phyloP scores from a whole-genome alignment of 805 yeast species.

The Brettanomyces custersianus region DNA sequence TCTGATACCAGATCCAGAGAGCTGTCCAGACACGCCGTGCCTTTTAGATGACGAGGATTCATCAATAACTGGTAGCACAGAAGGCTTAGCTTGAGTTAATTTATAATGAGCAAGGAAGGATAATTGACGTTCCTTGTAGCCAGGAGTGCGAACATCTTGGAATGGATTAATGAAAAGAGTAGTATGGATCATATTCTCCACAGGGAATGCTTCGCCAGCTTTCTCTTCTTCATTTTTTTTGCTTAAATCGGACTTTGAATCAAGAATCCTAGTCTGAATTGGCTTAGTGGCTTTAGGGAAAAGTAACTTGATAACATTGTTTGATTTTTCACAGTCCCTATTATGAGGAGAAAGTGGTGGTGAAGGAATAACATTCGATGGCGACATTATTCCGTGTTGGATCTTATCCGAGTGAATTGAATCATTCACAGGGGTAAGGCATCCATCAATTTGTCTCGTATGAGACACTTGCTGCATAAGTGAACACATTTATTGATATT shows the following conservation, averaged over 20 bases:
- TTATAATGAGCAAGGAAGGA: conserved; percentile 46
- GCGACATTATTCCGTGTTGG: background rate
- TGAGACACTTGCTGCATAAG: conserved; percentile 4
- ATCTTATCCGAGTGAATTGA: too few species aligned
- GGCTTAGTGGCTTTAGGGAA: conserved; percentile 18
- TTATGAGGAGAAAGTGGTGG: conserved; percentile 30
- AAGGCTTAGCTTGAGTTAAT: conserved; percentile 9
- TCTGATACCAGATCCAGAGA: conserved; percentile 7
- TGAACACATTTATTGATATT: too few species aligned
- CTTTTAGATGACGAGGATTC: background rate
- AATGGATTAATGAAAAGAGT: conserved; percentile 46
- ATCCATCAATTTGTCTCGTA: conserved; percentile 19
- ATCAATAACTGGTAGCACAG: background rate
- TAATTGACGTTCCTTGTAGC: conserved; percentile 40
- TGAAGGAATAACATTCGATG: conserved; percentile 24
- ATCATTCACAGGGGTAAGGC: conserved; percentile 17
- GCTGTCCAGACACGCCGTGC: background rate
- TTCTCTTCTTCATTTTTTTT: conserved; percentile 1
- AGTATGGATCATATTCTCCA: conserved; percentile 34
- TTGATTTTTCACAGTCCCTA: conserved; percentile 19
- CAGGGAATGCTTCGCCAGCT: conserved; percentile 30
- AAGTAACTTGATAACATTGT: conserved; percentile 19
- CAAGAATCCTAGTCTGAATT: conserved; percentile 6
- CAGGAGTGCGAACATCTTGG: conserved; percentile 31
- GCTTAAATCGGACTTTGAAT: conserved; percentile 1